A percentile compares a stretch with the other conserved stretches of the same genome.
These are phyloP conservation scores for Lantana camara DNA, from an alignment of 257 asterid genomes.

Conservation along the genomic window DNA sequence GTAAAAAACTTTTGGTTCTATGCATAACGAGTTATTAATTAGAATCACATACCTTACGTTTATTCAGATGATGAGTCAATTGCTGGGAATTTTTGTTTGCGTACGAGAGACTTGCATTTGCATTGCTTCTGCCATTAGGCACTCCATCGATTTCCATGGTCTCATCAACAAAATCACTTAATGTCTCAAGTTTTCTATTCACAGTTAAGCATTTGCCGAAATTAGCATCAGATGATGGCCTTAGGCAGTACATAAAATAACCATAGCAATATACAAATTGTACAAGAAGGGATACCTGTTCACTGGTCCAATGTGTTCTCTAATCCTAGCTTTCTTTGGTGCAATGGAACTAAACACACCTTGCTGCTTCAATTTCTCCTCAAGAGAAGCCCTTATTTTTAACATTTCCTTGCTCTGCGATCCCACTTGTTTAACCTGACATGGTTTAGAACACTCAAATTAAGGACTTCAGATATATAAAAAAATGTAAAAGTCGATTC, in stretches of 20 bases:
- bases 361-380: constrained; percentile 78
- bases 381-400: constrained; percentile 84
- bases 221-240: constrained; percentile 22
- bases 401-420: constrained; percentile 83
- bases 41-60: constrained; percentile 49
- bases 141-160: constrained; percentile 47
- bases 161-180: constrained; percentile 87
- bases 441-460: constrained; percentile 19
- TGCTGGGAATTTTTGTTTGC: constrained; percentile 30
- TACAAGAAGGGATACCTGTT: constrained; percentile 54
- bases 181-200: constrained; percentile 76
- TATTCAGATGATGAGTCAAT: constrained; percentile 41
- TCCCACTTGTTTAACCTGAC: constrained; percentile 69
- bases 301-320: constrained; percentile 47
- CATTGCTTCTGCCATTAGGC: constrained; percentile 35
- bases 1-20: background rate
- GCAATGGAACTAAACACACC: constrained; percentile 66
- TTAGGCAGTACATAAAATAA: background rate
- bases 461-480: constrained; percentile 15
- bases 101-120: constrained; percentile 30
- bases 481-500: background rate
- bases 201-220: constrained; percentile 22
- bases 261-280: background rate
- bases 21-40: background rate
- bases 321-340: constrained; percentile 42